Evolutionary conservation across 2,329 filamentous ascomycete species (phyloP), one percentile per base, ranked within the genome.

Genomic region (Westerdykella aurantiaca): DNA sequence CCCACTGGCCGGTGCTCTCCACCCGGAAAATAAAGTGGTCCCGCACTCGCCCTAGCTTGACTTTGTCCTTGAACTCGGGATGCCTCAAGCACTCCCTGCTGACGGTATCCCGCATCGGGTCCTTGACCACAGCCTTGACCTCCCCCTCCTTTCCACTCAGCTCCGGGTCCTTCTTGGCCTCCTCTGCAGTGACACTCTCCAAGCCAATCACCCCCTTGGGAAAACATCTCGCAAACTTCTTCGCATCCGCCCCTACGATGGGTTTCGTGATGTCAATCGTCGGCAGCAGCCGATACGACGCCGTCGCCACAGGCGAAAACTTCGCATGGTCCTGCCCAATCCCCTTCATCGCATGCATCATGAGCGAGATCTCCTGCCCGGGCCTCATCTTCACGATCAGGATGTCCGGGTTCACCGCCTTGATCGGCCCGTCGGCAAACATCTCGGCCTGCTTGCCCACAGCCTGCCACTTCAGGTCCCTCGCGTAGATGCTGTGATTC

Each of bases 21-120:
- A 98, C 78, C 43, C 82, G 85, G 76, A 93, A 98, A 69, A 98
- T 97, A 69, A 98, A 98, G 72, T 98, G 94, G 67, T 98, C 93
- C 52, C 89, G 78, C 57, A 89, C 75, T 43, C 94, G 79, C 35
- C 93, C 93, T 25, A 98, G 80, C 75, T 89, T 90, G 51, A 98
- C 93, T 75, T 96, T 98, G 64, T 83, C 87, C 69, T 93, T 81
- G 72, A 98, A 97, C 71, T 97, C 93, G 21, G 83, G 77, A 65
- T 98, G 91, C 39, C 93, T 82, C 62, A 98, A 70, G 61, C 86
- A 93, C 72, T 98, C 94, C 54, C 93, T 81, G 69, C 86, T 94
- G 49, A 98, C 91, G 0, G 91, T 97, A 67, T 98, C 94, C 61
- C 86, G 87, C 82, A 96, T 94, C 1, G 91, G 74, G 66, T 97